phyloP scores from a whole-genome alignment of 2,329 filamentous ascomycete species.

The Dothideomycetes sp. region DNA sequence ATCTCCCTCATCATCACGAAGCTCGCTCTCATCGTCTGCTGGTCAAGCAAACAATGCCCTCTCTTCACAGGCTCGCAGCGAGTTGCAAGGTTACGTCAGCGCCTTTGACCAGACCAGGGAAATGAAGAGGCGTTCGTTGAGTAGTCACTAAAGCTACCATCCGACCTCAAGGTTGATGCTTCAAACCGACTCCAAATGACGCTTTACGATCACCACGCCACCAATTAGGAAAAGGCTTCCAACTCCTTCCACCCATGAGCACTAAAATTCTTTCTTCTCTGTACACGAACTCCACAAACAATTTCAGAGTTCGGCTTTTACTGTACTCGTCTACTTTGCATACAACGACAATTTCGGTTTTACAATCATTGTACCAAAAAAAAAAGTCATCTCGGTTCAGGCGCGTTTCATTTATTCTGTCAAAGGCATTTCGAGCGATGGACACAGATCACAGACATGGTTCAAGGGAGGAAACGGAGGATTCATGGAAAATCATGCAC shows the following conservation, averaged over 20 bases:
- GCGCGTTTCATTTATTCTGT: constrained; percentile 4
- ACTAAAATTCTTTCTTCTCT: background rate
- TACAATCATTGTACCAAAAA: constrained; percentile 11
- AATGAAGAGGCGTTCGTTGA: constrained; percentile 34
- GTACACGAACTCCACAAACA: constrained; percentile 7
- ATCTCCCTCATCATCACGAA: constrained; percentile 64
- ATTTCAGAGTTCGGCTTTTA: background rate
- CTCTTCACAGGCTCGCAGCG: constrained; percentile 67
- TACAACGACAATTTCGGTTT: constrained; percentile 7
- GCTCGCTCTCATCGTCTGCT: constrained; percentile 63
- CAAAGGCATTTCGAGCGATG: background rate
- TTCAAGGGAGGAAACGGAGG: constrained; percentile 1
- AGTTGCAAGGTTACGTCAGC: constrained; percentile 76
- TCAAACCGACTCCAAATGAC: background rate
- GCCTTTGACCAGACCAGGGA: constrained; percentile 77
- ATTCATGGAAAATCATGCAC: constrained; percentile 7
- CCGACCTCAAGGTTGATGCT: constrained; percentile 1
- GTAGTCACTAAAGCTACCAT: constrained; percentile 11
- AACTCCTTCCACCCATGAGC: background rate
- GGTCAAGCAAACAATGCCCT: constrained; percentile 40
- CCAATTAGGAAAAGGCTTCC: constrained; percentile 1
- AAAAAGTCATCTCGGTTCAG: constrained; percentile 7
- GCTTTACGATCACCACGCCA: constrained; percentile 1
- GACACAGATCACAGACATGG: too few relatives aligned
- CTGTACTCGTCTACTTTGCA: background rate